Base-by-base conservation (phyloP, 140 eudicot species). In the Stevia rebaudiana region DNA sequence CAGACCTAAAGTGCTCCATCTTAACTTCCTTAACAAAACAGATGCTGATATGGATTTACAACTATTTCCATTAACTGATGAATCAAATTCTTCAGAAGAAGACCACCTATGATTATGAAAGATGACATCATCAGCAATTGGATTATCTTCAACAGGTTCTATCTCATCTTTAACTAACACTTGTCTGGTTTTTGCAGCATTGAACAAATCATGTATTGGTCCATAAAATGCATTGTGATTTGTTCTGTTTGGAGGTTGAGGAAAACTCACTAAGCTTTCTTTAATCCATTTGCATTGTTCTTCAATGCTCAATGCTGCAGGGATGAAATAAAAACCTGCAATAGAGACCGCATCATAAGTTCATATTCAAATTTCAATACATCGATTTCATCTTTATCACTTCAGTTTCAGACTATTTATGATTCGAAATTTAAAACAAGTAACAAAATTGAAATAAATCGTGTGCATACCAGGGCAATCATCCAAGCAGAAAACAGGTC, bases 1-100 rank as follows among this genome's bases (percentile, higher is more conserved):
- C 79, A 88, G 84, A 73, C 96, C 96, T 19, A 92, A 92, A 49
- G 98, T 88, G 71, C 95, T 91, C 96, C 98, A 91, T 31, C 98
- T 76, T 71, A 91, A 65, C 80, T 91, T 91, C 37, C 95, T 85
- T 69, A 91, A 76, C 81, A 91, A 79, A 69, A 83, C 88, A 66
- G 95, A 76, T 11, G 98, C 95, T 11, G 77, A 16, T 25, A 80
- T 68, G 9, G 94, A 71, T 58, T 84, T 84, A 75, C 74, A 57
- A 40, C 48, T 57, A 60, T 55, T 67, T 64, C 81, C 81, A 43
- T 53, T 72, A 9, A 51, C 63, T n/a, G 81, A 66, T 35, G 72
- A 71, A 76, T 37, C 52, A 49, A 18, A 65, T 66, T 80, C 83
- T 59, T 72, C 67, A 8, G 67, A 80, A 63, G 61, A 67, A 73